Conservation (phyloP, 2,329 filamentous ascomycete genomes). For the Neoarthrinium moseri region DNA sequence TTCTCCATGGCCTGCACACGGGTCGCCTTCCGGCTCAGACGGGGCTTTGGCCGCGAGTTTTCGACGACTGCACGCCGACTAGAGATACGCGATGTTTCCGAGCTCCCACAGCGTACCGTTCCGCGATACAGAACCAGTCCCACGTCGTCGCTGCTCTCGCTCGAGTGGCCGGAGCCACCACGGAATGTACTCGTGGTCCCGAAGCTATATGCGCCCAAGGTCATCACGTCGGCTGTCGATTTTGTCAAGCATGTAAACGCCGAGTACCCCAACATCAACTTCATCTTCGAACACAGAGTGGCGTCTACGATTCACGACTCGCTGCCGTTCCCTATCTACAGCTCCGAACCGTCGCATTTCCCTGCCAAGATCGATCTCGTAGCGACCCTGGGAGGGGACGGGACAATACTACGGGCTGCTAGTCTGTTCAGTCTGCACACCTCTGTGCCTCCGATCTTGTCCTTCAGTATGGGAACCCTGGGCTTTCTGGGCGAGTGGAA, state of each 20-base stretch:
- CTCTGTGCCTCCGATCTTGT: constrained; percentile 84
- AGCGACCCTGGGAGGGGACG: constrained; percentile 89
- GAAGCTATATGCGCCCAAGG: constrained; percentile 55
- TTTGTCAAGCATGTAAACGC: constrained; percentile 71
- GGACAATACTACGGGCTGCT: constrained; percentile 82
- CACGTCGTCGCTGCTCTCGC: constrained; percentile 51
- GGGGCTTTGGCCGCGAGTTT: constrained; percentile 37
- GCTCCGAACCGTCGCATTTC: constrained; percentile 48
- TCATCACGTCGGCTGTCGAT: constrained; percentile 49
- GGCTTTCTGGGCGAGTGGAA: constrained; percentile 98
- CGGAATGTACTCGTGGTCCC: constrained; percentile 58
- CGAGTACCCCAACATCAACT: constrained; percentile 77
- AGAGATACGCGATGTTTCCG: constrained; percentile 49
- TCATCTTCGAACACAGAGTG: constrained; percentile 79
- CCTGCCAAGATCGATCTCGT: constrained; percentile 84
- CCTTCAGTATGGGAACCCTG: constrained; percentile 95
- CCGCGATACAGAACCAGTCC: constrained; percentile 63
- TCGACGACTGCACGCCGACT: constrained; percentile 42
- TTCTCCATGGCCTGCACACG: too few species aligned
- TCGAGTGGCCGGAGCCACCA: constrained; percentile 54
- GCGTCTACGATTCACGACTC: constrained; percentile 69
- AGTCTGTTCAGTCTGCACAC: constrained; percentile 81
- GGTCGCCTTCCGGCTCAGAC: not conserved
- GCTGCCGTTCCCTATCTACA: constrained; percentile 74
- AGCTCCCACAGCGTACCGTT: constrained; percentile 54